Conservation (phyloP, 108 stramenopile species). For the Nannochloropsis salina region DNA sequence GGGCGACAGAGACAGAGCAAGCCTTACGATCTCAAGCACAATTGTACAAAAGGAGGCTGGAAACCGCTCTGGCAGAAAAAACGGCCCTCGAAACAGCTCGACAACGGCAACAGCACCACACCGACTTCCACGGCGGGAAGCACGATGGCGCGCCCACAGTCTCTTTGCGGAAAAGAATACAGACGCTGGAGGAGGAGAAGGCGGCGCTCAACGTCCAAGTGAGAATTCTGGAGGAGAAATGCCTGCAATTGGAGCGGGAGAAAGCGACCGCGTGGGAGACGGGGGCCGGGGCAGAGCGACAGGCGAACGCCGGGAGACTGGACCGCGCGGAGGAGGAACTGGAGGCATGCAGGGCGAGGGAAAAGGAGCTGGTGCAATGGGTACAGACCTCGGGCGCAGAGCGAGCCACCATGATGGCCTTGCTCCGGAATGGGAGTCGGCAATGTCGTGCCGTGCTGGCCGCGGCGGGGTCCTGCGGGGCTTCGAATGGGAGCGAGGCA, state of each 20-base stretch:
- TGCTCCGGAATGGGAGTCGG: background rate
- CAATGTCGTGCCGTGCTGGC: conserved; percentile 8
- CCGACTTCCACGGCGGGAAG: background rate
- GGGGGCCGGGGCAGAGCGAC: background rate
- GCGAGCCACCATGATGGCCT: background rate
- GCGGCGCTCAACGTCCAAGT: background rate
- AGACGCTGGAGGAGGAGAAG: background rate
- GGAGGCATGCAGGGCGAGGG: background rate
- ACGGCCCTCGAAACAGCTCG: background rate
- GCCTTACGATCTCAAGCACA: background rate
- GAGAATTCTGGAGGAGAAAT: background rate
- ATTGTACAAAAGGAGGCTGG: conserved; percentile 6
- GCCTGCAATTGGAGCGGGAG: background rate
- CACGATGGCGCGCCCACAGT: background rate
- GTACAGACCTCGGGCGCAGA: background rate
- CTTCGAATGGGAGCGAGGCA: background rate
- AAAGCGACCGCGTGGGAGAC: background rate
- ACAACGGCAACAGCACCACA: background rate
- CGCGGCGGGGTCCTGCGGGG: background rate
- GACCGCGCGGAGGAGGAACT: background rate
- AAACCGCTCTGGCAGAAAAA: background rate
- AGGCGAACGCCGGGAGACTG: background rate
- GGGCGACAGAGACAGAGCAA: background rate
- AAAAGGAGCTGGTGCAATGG: conserved; percentile 3
- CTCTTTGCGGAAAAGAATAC: background rate